These are phyloP conservation scores for Berberis vulgaris DNA, from an alignment of 164 flowering plant species.

Conservation along the genomic window DNA sequence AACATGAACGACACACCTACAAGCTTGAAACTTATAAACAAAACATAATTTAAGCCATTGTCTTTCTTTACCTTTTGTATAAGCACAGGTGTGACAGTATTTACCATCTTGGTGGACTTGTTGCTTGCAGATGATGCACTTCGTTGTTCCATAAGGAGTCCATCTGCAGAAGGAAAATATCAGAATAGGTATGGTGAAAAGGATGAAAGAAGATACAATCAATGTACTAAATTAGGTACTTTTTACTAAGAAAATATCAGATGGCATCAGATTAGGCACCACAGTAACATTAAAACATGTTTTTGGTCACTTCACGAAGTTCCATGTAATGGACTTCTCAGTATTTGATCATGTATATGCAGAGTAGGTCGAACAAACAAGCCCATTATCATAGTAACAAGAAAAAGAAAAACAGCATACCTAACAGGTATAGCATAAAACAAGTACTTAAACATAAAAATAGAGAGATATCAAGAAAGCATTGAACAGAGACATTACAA, in stretches of 20 bases:
- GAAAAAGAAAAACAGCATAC: no score
- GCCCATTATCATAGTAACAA: no score
- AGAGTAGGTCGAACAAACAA: no score
- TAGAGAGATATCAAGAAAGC: no score
- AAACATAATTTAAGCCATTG: neutral
- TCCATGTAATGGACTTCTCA: no score
- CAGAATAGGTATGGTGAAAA: neutral
- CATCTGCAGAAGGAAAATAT: slow-evolving; percentile 42
- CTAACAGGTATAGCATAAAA: no score
- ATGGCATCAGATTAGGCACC: neutral
- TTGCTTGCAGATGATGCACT: slow-evolving; percentile 97
- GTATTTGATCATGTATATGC: no score
- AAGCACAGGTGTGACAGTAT: slow-evolving; percentile 98
- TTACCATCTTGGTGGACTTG: slow-evolving; percentile 92
- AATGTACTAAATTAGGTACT: neutral
- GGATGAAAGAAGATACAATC: neutral
- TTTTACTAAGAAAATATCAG: neutral
- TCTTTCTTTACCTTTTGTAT: slow-evolving; percentile 55
- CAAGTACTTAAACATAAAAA: no score
- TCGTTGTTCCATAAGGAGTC: slow-evolving; percentile 82
- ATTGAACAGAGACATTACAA: no score
- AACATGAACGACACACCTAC: neutral
- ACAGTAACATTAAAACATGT: no score
- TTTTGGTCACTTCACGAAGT: no score
- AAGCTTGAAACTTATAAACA: neutral